Evolutionary conservation across 805 yeast genomes (phyloP).

Genomic region (Metschnikowia shivogae): DNA sequence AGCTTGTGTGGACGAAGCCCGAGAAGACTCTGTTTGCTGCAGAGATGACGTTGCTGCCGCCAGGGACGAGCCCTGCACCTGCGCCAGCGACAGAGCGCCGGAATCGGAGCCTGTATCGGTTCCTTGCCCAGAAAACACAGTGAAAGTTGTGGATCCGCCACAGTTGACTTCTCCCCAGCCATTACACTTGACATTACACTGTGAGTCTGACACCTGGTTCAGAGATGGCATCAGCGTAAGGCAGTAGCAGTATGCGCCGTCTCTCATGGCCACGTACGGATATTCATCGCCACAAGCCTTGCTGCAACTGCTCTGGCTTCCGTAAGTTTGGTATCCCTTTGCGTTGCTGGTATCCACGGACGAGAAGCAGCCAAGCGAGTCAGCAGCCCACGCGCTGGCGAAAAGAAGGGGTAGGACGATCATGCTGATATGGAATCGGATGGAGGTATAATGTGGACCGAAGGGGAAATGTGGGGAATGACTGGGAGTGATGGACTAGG

Average conservation of each 20-base stretch:
- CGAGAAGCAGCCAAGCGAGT: slow-evolving; percentile 27
- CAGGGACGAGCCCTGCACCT: slow-evolving; percentile 5
- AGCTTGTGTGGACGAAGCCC: not conserved
- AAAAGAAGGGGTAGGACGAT: not conserved
- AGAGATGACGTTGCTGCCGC: slow-evolving; percentile 5
- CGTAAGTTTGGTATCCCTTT: slow-evolving; percentile 24
- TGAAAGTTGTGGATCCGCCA: slow-evolving; percentile 35
- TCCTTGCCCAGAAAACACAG: slow-evolving; percentile 19
- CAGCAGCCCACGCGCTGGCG: slow-evolving; percentile 4
- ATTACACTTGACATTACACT: slow-evolving; percentile 30
- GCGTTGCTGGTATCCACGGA: slow-evolving; percentile 24
- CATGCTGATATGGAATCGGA: not conserved
- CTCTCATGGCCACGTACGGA: slow-evolving; percentile 35
- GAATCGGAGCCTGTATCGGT: slow-evolving; percentile 20
- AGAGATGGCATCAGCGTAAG: slow-evolving; percentile 27
- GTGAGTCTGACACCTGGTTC: slow-evolving; percentile 9
- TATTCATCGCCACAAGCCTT: slow-evolving; percentile 26
- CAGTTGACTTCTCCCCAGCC: slow-evolving; percentile 35
- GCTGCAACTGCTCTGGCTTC: slow-evolving; percentile 29
- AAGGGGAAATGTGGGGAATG: no score
- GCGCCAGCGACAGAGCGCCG: slow-evolving; percentile 9
- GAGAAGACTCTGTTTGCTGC: not conserved
- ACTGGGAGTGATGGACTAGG: no score
- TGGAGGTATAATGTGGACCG: no score
- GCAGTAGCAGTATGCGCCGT: slow-evolving; percentile 39